Evolutionary conservation across 148 eudicot genomes (phyloP).

Genomic region (Arbutus unedo): DNA sequence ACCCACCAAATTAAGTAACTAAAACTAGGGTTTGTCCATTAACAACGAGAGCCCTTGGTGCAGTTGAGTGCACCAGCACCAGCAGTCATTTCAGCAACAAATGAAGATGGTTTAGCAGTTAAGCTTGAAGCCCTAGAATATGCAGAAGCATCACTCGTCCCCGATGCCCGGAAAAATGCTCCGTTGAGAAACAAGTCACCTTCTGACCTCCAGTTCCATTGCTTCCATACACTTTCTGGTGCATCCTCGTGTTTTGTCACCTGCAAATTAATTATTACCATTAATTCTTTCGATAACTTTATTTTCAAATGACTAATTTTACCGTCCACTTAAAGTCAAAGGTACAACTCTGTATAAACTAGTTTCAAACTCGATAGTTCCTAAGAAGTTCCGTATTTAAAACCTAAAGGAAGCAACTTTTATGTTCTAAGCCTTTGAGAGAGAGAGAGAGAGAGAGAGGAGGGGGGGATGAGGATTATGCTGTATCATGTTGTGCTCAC

Average conservation of each 20-base stretch:
- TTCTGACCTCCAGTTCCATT: slow-evolving; percentile 76
- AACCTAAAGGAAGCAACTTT: too few species aligned
- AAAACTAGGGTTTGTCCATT: slow-evolving; percentile 13
- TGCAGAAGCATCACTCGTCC: slow-evolving; percentile 53
- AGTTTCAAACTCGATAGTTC: too few species aligned
- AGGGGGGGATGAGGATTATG: not conserved
- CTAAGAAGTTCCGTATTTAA: too few species aligned
- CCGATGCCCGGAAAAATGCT: slow-evolving; percentile 56
- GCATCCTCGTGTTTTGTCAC: slow-evolving; percentile 74
- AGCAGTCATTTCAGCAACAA: slow-evolving; percentile 47
- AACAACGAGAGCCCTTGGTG: slow-evolving; percentile 61
- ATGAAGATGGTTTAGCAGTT: slow-evolving; percentile 54
- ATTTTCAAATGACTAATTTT: too few species aligned
- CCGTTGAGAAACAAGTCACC: slow-evolving; percentile 64
- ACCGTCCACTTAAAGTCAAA: too few species aligned
- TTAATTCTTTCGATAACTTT: too few species aligned
- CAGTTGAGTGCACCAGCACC: slow-evolving; percentile 54
- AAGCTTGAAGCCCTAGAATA: slow-evolving; percentile 73
- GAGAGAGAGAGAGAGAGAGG: too few species aligned
- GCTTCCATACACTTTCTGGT: slow-evolving; percentile 51
- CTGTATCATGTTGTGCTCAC: slow-evolving; percentile 23
- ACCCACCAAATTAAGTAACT: too few species aligned
- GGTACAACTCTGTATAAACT: too few species aligned
- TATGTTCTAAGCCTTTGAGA: too few species aligned
- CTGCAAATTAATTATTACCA: slow-evolving; percentile 15